Conservation (phyloP, 441 rosid genomes). For the Macaranga tanarius region DNA sequence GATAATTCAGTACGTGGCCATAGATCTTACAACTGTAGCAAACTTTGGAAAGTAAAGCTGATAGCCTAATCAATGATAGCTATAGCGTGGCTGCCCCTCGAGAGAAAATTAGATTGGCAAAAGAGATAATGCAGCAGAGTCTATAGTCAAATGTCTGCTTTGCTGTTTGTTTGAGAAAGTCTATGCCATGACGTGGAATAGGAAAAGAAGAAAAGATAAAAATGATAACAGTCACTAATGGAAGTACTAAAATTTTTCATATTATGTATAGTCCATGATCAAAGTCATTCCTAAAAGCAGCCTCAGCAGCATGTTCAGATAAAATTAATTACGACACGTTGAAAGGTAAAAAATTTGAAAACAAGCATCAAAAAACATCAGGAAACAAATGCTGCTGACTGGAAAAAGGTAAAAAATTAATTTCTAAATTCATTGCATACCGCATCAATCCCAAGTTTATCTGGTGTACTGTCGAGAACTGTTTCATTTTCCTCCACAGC, state of each 20-base stretch:
- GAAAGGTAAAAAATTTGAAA: not conserved
- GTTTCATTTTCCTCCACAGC: conserved; percentile 66
- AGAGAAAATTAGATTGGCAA: not conserved
- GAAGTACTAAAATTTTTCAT: not conserved
- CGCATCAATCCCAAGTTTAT: conserved; percentile 53
- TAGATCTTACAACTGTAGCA: too few relatives aligned
- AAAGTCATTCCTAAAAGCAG: not conserved
- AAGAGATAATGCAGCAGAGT: not conserved
- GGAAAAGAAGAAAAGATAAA: not conserved
- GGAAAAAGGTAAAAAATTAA: not conserved
- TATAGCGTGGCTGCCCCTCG: not conserved
- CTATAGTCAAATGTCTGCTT: not conserved
- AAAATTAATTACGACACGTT: too few relatives aligned
- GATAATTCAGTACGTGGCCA: too few relatives aligned
- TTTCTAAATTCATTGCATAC: conserved; percentile 28
- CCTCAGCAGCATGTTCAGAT: not conserved
- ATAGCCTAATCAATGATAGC: not conserved
- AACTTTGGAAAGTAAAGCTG: not conserved
- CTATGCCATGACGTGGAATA: not conserved
- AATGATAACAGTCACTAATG: not conserved
- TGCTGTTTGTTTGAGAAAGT: not conserved
- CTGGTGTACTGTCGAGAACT: conserved; percentile 50
- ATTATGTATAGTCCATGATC: not conserved
- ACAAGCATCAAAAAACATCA: not conserved
- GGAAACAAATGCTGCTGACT: not conserved